Conservation (phyloP, 768 basidiomycete genomes). For the Dioszegia hungarica region DNA sequence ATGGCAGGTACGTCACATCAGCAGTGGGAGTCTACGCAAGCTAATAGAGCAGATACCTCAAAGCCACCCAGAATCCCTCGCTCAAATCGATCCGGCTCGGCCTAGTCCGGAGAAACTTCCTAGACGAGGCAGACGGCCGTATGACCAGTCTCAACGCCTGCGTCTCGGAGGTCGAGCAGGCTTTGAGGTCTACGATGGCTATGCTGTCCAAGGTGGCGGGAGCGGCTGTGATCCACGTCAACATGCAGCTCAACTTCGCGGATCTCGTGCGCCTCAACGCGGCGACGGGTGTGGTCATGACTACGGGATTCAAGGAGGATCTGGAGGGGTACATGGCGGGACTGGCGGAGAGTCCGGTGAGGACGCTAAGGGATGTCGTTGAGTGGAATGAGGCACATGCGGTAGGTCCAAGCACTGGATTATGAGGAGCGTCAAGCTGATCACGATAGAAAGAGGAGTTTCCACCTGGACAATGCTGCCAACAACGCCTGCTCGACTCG, state of each 20-base stretch:
- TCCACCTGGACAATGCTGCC: conserved; percentile 37
- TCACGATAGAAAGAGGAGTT: conserved; percentile 22
- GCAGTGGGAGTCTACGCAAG: neutral
- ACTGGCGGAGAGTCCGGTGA: conserved; percentile 8
- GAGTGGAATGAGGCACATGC: conserved; percentile 35
- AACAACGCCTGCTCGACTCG: conserved; percentile 24
- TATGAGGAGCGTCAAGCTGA: neutral
- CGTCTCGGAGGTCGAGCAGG: neutral
- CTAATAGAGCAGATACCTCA: neutral
- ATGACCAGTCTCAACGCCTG: neutral
- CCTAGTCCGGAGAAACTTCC: neutral
- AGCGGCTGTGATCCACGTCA: neutral
- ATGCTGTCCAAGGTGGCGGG: neutral
- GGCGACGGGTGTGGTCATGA: neutral
- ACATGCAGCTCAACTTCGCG: neutral
- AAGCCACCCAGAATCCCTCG: neutral
- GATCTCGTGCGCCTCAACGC: neutral
- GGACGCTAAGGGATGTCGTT: conserved; percentile 25
- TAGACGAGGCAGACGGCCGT: conserved; percentile 3
- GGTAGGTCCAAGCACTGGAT: neutral
- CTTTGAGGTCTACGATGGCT: neutral
- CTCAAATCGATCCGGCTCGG: neutral
- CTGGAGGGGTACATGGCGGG: conserved; percentile 23
- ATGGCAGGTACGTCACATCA: neutral
- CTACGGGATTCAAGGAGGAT: conserved; percentile 31